Evolutionary conservation across 2,329 filamentous ascomycete genomes (phyloP), one percentile per base, ranked within the genome.

Genomic region (Sporothrix euskadiensis): DNA sequence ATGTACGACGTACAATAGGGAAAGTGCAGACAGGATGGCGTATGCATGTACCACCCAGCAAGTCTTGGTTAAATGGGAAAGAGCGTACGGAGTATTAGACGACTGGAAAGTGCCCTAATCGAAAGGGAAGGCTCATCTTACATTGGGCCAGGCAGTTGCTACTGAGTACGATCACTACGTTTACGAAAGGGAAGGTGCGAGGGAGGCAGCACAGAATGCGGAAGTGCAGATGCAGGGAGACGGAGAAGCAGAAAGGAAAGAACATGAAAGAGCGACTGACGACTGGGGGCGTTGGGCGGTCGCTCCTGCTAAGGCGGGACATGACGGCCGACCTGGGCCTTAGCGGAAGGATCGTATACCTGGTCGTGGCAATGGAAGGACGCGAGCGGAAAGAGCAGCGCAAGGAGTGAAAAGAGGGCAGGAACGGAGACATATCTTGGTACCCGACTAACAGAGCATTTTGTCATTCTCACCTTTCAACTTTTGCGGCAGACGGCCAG

Each of bases 291-390:
- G n/a, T 19, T 66, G 5, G 41, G 16, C 4, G 26, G 39, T 47
- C 57, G 16, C 49, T 41, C 52, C 35, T 74, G 69, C 41, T 71
- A 71, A 69, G 73, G 41, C 39, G 72, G 66, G 65, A 70, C 66
- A 63, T 57, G 41, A 12, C 35, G 35, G 61, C n/a, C 30, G 35
- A n/a, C 35, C 49, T 44, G 32, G 44, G 69, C 39, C 69, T 71
- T 65, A 41, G 69, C 69, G 44, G 57, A 63, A 71, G 57, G 57
- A 54, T 59, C 39, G 4, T 22, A 44, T 10, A 26, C n/a, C 47
- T 54, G 32, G 49, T 44, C 68, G 49, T 70, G 49, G 63, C 22
- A 49, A 52, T 68, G 52, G 49, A 71, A 44, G 56, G 52, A 63
- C 30, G 70, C 32, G n/a, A 63, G 44, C 35, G 59, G 56, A 41